Conservation (phyloP, 495 filamentous ascomycete species). For the Penicillium argentinense region DNA sequence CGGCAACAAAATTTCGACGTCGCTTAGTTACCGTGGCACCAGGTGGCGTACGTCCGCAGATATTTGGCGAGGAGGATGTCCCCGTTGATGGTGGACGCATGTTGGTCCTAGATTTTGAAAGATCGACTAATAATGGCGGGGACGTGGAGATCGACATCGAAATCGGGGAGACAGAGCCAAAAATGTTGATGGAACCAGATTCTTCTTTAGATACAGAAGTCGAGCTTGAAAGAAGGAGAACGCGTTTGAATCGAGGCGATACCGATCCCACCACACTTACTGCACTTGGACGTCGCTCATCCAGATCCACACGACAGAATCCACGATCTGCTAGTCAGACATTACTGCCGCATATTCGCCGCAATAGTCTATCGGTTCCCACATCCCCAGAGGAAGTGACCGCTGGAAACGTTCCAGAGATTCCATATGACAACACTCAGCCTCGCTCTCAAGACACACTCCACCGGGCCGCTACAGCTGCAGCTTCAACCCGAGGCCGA, state of each 20-base stretch:
- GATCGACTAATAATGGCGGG: constrained; percentile 54
- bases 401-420: constrained; percentile 27
- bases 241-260: constrained; percentile 42
- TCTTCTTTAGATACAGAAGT: constrained; percentile 80
- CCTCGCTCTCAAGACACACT: constrained; percentile 76
- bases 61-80: constrained; percentile 70
- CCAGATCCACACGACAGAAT: constrained; percentile 4
- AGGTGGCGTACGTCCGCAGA: constrained; percentile 62
- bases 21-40: constrained; percentile 74
- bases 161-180: constrained; percentile 67
- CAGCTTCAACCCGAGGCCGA: constrained; percentile 64
- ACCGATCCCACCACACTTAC: constrained; percentile 20
- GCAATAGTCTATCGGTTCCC: constrained; percentile 27
- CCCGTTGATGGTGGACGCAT: constrained; percentile 82
- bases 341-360: constrained; percentile 14
- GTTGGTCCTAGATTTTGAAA: constrained; percentile 74
- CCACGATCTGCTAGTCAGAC: constrained; percentile 12
- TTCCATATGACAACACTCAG: constrained; percentile 74
- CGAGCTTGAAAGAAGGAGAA: constrained; percentile 74
- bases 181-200: constrained; percentile 70
- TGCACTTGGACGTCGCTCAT: constrained; percentile 13
- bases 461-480: constrained; percentile 75
- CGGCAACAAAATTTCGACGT: constrained; percentile 8
- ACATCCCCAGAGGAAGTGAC: constrained; percentile 17
- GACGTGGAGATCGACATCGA: constrained; percentile 64